Evolutionary conservation across 495 filamentous ascomycete species (phyloP).

Genomic region (Aspergillus campestris): DNA sequence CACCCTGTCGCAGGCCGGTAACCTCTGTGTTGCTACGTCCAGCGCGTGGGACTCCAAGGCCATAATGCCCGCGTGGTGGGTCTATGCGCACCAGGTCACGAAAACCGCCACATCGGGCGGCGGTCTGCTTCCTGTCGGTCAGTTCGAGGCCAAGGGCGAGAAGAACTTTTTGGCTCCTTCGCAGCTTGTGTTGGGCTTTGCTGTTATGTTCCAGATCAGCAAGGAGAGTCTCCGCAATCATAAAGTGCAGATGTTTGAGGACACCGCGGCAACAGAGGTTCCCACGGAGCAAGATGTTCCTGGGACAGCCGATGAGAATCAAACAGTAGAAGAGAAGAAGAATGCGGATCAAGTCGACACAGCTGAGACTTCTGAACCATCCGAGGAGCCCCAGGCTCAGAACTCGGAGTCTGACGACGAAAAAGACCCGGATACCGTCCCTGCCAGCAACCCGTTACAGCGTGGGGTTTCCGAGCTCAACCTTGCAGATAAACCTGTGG

Average conservation of each 20-base stretch:
- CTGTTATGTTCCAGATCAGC: slow-evolving; percentile 78
- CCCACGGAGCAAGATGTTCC: slow-evolving; percentile 2
- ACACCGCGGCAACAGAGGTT: slow-evolving; percentile 13
- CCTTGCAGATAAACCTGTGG: slow-evolving; percentile 24
- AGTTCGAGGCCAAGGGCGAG: slow-evolving; percentile 71
- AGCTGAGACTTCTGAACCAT: neutral
- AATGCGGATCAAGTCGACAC: neutral
- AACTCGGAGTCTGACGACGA: slow-evolving; percentile 22
- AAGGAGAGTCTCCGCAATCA: slow-evolving; percentile 79
- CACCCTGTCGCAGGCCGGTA: slow-evolving; percentile 84
- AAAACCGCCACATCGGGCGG: slow-evolving; percentile 76
- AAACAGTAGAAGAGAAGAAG: neutral
- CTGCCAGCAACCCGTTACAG: slow-evolving; percentile 23
- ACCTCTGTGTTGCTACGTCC: slow-evolving; percentile 71
- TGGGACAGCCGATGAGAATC: neutral
- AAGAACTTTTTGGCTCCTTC: slow-evolving; percentile 89
- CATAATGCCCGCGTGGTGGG: slow-evolving; percentile 93
- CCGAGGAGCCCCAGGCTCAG: slow-evolving; percentile 5
- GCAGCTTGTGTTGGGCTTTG: slow-evolving; percentile 80
- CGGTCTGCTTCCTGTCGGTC: slow-evolving; percentile 57
- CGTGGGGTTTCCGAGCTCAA: slow-evolving; percentile 17
- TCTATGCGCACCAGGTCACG: slow-evolving; percentile 74
- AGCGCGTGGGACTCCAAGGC: slow-evolving; percentile 94
- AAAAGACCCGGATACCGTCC: slow-evolving; percentile 16
- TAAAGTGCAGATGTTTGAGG: slow-evolving; percentile 45